Conservation (phyloP, 108 stramenopile genomes). For the Fragilaria crotonensis region DNA sequence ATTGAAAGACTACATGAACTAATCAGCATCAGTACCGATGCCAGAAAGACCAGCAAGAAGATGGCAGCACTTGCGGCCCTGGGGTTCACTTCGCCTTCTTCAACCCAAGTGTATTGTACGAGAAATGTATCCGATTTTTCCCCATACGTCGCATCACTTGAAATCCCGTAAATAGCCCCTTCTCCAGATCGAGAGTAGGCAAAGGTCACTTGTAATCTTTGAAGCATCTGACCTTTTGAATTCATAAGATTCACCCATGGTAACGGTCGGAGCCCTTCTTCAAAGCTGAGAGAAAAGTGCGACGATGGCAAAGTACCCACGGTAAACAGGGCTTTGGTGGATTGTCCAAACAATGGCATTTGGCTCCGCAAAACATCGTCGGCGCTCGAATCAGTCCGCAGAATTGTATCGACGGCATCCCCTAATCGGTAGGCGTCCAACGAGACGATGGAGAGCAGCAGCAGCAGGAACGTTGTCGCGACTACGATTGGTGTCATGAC, state of each 20-base stretch:
- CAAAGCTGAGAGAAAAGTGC: slow-evolving; percentile 29
- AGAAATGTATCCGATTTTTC: neutral
- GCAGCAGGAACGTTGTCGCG: neutral
- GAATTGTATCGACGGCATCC: slow-evolving; percentile 7
- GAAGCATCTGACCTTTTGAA: neutral
- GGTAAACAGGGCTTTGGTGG: neutral
- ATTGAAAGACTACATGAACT: slow-evolving; percentile 9
- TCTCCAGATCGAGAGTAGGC: slow-evolving; percentile 26
- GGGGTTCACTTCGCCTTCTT: slow-evolving; percentile 23
- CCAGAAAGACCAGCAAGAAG: slow-evolving; percentile 22
- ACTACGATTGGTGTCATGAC: neutral
- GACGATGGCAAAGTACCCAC: neutral
- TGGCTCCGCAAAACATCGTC: slow-evolving; percentile 1
- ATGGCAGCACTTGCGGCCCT: slow-evolving; percentile 16
- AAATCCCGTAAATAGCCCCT: slow-evolving; percentile 26
- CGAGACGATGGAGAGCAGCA: neutral
- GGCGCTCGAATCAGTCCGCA: neutral
- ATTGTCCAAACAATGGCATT: slow-evolving; percentile 2
- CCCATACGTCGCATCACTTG: slow-evolving; percentile 8
- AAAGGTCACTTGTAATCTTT: slow-evolving; percentile 24
- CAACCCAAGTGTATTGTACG: slow-evolving; percentile 27
- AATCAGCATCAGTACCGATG: slow-evolving; percentile 19
- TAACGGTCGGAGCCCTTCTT: slow-evolving; percentile 21
- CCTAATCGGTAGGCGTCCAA: slow-evolving; percentile 14
- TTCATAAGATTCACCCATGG: slow-evolving; percentile 18